Conservation (phyloP, 2,329 filamentous ascomycete species). For the Zymoseptoria tritici region DNA sequence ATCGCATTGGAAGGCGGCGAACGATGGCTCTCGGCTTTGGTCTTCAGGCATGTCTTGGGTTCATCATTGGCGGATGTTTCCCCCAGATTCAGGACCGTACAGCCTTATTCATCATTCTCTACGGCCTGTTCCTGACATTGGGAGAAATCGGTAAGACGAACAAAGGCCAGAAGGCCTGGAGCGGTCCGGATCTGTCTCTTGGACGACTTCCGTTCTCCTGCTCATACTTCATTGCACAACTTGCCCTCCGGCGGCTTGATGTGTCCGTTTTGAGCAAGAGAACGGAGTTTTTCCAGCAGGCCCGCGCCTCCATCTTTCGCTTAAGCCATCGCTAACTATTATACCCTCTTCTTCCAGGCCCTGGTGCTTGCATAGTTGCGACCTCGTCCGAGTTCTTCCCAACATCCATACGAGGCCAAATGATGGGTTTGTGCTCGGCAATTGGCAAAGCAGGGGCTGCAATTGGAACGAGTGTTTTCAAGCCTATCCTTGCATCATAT, state of each 20-base stretch:
- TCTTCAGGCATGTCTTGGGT: constrained; percentile 68
- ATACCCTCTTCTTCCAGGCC: no score
- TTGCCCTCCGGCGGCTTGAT: no score
- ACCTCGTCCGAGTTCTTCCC: constrained; percentile 78
- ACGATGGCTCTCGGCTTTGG: constrained; percentile 64
- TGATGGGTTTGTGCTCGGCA: constrained; percentile 61
- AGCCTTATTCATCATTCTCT: constrained; percentile 60
- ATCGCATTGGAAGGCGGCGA: constrained; percentile 67
- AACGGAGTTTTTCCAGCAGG: no score
- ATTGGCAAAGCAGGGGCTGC: constrained; percentile 67
- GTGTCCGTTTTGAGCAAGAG: no score
- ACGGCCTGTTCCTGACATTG: constrained; percentile 66
- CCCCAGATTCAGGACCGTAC: constrained; percentile 27
- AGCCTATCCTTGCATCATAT: constrained; percentile 52
- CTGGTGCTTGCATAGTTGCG: constrained; percentile 46
- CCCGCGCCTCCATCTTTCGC: no score
- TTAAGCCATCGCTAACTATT: no score
- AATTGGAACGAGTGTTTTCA: constrained; percentile 74
- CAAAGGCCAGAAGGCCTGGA: no score
- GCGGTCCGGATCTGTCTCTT: no score
- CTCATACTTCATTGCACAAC: no score
- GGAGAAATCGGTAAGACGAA: constrained; percentile 58
- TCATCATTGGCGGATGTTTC: constrained; percentile 68
- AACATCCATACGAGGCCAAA: constrained; percentile 72
- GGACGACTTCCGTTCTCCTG: no score